Evolutionary conservation across 2,329 filamentous ascomycete genomes (phyloP).

Genomic region (Paraconiothyrium brasiliense): DNA sequence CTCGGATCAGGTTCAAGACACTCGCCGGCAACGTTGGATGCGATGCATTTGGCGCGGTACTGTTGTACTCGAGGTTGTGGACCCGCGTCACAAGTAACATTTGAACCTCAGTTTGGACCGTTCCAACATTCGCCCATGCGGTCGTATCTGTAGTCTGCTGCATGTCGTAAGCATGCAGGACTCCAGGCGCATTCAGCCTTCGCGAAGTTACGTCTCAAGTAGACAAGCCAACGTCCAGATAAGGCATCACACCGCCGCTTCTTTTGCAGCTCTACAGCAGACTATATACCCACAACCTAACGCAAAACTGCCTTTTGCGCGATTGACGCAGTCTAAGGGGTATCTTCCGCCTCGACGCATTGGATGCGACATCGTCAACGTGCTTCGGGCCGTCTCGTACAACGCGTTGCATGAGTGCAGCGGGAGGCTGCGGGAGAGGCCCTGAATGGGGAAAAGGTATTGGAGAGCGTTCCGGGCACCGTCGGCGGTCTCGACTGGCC

Average conservation of each 20-base stretch:
- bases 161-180: not conserved
- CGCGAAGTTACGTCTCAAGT: not conserved
- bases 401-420: not conserved
- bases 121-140: not conserved
- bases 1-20: not conserved
- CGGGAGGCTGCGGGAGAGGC: constrained; percentile 9
- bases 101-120: not conserved
- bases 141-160: not conserved
- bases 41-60: not conserved
- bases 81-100: not conserved
- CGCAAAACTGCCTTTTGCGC: not conserved
- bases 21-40: not conserved
- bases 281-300: not conserved
- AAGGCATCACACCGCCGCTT: not conserved
- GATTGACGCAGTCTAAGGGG: not conserved
- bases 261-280: not conserved
- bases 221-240: constrained; percentile 2
- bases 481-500: constrained; percentile 8
- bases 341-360: not conserved
- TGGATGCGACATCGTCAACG: not conserved
- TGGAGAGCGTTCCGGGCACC: not conserved
- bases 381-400: not conserved
- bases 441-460: not conserved
- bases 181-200: not conserved
- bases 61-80: not conserved